Evolutionary conservation across 192 early-diverging fungal species (phyloP), one percentile per base, ranked within the genome.

Genomic region (Linnemannia schmuckeri): DNA sequence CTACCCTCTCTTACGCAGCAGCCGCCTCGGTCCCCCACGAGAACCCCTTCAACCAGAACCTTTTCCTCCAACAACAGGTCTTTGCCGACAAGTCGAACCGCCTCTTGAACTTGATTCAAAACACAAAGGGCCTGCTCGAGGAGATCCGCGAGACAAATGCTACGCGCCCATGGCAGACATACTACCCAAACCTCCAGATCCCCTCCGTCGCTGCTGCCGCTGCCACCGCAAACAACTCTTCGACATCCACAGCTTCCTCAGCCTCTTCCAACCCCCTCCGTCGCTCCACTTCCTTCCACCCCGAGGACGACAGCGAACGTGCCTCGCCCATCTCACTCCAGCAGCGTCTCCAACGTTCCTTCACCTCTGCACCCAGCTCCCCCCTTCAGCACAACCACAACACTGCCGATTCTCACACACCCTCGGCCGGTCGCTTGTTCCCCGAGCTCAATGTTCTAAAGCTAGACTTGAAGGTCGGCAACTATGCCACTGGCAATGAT

Each of bases 1-100:
- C 85, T n/a, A 61, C 79, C 30, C 84, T 86, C 68, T 86, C 84
- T 71, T 80, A 81, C n/a, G 75, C 75, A 30, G 84, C 84, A 2
- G 75, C 84, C 15, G 52, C 76, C 40, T 12, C 85, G 8, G 30
- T 63, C 33, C 85, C 79, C 20, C 78, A 80, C 13, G 84, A 86
- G 84, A 86, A 72, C 79, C 79, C 79, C 5, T 78, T 70, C 72
- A 81, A 81, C 54, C 85, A 81, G 71, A 87, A 87, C 79, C 76
- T 83, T 24, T 80, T 88, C 61, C 76, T 85, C 33, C 93, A 92
- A 70, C 91, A 96, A 82, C 93, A 92, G 46, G 80, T 94, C 55
- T 98, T 95, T 89, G 93, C 93, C 5, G 93, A 96, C 78, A 95
- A 94, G 80, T 94, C 95, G 80, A 92, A 91, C 38, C 89, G 92